Evolutionary conservation across 306 rosid species (phyloP).

Genomic region (Rosa chinensis): DNA sequence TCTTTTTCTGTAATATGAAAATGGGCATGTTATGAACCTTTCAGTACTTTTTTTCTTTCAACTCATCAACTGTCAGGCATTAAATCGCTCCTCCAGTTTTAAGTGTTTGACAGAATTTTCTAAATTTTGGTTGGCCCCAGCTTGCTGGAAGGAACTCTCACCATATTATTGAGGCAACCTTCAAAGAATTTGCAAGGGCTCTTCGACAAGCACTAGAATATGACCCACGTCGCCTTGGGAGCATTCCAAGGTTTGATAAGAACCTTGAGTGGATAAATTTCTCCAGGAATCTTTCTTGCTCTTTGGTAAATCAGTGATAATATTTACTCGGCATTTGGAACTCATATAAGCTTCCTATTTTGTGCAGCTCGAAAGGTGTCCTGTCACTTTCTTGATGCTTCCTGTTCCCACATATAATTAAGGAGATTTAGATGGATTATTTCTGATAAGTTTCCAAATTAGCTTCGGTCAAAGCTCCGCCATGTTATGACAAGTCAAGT

Average conservation of each 20-base stretch:
- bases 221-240: slow-evolving; percentile 79
- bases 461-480: not conserved
- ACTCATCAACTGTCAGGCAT: not conserved
- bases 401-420: not conserved
- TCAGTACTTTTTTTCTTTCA: not conserved
- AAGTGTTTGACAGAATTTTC: slow-evolving; percentile 14
- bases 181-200: slow-evolving; percentile 97
- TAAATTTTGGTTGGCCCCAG: slow-evolving; percentile 44
- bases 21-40: not conserved
- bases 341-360: slow-evolving; percentile 10
- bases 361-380: slow-evolving; percentile 89
- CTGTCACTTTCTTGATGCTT: slow-evolving; percentile 59
- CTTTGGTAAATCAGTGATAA: slow-evolving; percentile 2
- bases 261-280: slow-evolving; percentile 11
- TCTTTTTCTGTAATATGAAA: not conserved
- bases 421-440: slow-evolving; percentile 1
- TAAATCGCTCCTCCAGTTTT: slow-evolving; percentile 10
- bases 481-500: not conserved
- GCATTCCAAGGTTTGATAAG: slow-evolving; percentile 73
- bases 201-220: slow-evolving; percentile 85
- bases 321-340: slow-evolving; percentile 8
- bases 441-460: not conserved
- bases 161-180: slow-evolving; percentile 95
- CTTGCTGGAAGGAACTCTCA: slow-evolving; percentile 91
- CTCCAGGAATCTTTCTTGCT: not conserved